Percentiles rank a stretch among this genome's conserved stretches.
These are phyloP conservation scores for Beauveria australis DNA, from an alignment of 2,329 filamentous ascomycete species.

Conservation along the genomic window DNA sequence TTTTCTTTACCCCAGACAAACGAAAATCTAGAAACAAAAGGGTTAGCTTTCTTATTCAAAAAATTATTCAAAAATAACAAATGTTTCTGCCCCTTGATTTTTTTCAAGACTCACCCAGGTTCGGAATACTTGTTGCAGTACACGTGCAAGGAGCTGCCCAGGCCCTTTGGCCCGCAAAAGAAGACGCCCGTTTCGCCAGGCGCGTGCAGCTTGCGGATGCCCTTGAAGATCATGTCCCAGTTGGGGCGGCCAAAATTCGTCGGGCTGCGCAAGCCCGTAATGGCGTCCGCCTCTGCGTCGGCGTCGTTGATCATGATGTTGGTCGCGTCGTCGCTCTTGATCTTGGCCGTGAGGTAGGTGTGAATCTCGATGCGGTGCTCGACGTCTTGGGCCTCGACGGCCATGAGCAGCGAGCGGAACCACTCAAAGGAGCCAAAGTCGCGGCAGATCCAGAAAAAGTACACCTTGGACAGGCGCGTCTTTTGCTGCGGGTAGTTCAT, in stretches of 20 bases:
- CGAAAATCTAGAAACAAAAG: slow-evolving; percentile 40
- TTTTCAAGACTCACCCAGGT: slow-evolving; percentile 50
- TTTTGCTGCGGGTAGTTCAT: slow-evolving; percentile 81
- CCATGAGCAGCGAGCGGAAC: slow-evolving; percentile 76
- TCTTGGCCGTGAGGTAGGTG: slow-evolving; percentile 80
- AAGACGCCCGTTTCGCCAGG: slow-evolving; percentile 70
- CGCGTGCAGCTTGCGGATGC: slow-evolving; percentile 69
- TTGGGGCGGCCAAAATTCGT: slow-evolving; percentile 83
- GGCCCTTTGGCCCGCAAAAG: slow-evolving; percentile 76
- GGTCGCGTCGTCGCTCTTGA: slow-evolving; percentile 76
- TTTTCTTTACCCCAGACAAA: slow-evolving; percentile 65
- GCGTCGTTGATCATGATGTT: slow-evolving; percentile 92
- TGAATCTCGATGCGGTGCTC: slow-evolving; percentile 83
- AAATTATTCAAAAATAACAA: too few relatives aligned
- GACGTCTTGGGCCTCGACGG: slow-evolving; percentile 79
- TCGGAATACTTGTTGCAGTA: slow-evolving; percentile 87
- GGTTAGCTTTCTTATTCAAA: not conserved
- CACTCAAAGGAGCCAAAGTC: slow-evolving; percentile 85
- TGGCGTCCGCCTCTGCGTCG: slow-evolving; percentile 75
- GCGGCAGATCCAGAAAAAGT: slow-evolving; percentile 89
- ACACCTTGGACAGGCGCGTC: slow-evolving; percentile 74
- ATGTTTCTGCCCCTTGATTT: too few relatives aligned
- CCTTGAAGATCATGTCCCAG: slow-evolving; percentile 85
- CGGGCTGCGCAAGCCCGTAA: slow-evolving; percentile 71
- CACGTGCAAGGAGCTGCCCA: slow-evolving; percentile 69